These are phyloP conservation scores for Aspergillus glaucus DNA, from an alignment of 2,329 filamentous ascomycete genomes.

Conservation along the genomic window DNA sequence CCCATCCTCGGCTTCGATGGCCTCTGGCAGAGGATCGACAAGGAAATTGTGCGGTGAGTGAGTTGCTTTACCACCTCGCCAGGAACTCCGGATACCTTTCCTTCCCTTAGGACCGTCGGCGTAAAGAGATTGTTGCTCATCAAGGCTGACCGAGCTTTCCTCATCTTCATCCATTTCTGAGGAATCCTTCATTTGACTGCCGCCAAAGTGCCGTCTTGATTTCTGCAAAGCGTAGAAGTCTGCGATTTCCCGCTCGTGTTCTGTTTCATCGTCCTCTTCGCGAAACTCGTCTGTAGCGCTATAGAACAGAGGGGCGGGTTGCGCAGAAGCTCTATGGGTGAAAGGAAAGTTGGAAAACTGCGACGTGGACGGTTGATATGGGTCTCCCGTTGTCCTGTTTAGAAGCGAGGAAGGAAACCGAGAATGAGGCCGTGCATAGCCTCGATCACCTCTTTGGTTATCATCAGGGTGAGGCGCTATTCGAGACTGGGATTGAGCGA, in stretches of 20 bases:
- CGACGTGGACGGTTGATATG: conserved; percentile 68
- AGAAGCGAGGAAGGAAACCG: conserved; percentile 46
- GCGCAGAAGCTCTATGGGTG: conserved; percentile 65
- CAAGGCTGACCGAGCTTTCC: conserved; percentile 52
- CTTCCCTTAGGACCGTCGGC: conserved; percentile 36
- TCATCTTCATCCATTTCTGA: conserved; percentile 71
- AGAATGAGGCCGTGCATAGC: conserved; percentile 41
- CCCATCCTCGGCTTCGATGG: conserved; percentile 29
- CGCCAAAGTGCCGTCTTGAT: conserved; percentile 81
- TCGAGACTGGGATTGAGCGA: conserved; percentile 92
- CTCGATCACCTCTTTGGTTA: conserved; percentile 41
- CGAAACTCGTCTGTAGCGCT: conserved; percentile 84
- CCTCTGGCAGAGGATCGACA: conserved; percentile 28
- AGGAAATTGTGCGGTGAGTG: conserved; percentile 33
- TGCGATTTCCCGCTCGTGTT: conserved; percentile 84
- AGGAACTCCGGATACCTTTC: conserved; percentile 52
- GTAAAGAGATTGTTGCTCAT: conserved; percentile 40
- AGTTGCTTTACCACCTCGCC: conserved; percentile 44
- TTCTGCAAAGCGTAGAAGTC: conserved; percentile 88
- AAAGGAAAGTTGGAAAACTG: conserved; percentile 73
- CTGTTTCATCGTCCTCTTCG: conserved; percentile 88
- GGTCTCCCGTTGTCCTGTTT: conserved; percentile 58
- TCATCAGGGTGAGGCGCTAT: conserved; percentile 65
- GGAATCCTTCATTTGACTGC: conserved; percentile 76
- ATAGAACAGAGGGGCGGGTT: conserved; percentile 89